Base-by-base conservation (phyloP, 306 rosid genomes). In the Cucurbita argyrosperma region DNA sequence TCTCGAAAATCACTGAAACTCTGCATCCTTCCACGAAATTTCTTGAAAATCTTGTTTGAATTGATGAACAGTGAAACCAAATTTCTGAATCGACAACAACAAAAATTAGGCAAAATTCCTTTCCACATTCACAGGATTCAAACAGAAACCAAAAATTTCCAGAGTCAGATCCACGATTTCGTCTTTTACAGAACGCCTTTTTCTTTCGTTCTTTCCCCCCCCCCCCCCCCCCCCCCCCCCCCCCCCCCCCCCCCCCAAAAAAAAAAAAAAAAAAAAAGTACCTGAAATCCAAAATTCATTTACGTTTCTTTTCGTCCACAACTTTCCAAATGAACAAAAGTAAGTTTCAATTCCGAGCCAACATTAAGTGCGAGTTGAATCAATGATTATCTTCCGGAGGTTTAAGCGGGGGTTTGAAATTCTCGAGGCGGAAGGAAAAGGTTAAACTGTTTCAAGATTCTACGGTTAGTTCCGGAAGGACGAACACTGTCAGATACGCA, bases 381-480 rank as follows among this genome's bases (percentile, higher is more conserved):
- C 19, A 51, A 51, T 5, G 13, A 12, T 12, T 16, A 69, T 75
- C 60, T 72, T 55, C 64, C 64, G 57, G 80, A 78, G 79, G 84
- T 71, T 80, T 73, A 60, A 76, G 71, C 46, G 40, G 78, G 86
- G 85, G 63, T 77, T 80, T 79, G 78, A 63, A 76, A 79, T 38
- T 43, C 42, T 76, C 76, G 68, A 84, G 83, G 86, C 54, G 64
- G 18, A 2, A 35, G 70, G 74, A 35, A 62, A 63, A 78, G 6
- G 42, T 65, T 78, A 30, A 82, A 77, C 65, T 79, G 79, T 58
- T 57, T 21, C 65, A 37, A 71, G 76, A 76, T 78, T 79, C 73
- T 74, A 66, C 77, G 54, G 89, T 81, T 81, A 62, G 80, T 77
- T 65, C 47, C 74, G 83, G 64, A 70, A 70, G 35, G 74, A 70